Evolutionary conservation across 176 grass and related monocot species (phyloP), one percentile per base, ranked within the genome.

Genomic region (Phoenix dactylifera): DNA sequence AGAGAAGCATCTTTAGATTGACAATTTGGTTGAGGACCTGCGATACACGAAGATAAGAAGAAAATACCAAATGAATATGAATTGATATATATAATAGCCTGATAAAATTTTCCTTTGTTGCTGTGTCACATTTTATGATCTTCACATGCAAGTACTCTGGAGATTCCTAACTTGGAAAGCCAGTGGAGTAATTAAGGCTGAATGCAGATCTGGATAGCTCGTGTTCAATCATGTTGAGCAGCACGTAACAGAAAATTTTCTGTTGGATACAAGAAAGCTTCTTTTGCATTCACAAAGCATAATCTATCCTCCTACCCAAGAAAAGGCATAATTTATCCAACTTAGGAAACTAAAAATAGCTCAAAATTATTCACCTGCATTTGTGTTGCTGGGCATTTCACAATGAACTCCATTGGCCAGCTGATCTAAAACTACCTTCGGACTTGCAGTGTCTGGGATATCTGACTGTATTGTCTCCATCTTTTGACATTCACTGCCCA

Each of bases 1-100:
- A 76, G 81, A 62, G 88, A 82, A 15, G 68, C 72, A 65, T 88
- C 79, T 79, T 75, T 17, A 25, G 28, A 55, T 16, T 23, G 26
- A 35, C 50, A 55, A 18, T 25, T 63, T 54, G 18, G 59, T 63
- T 72, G 23, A 4, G 49, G n/a, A 54, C 50, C 58, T 63, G 50
- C 16, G 24, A 9, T 1, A 24, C 4, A 17, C 7, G 26, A 51
- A 35, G 16, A 30, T 14, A 62, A 39, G 32, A 5, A 39, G 32
- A 39, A 12, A 39, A 39, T 39, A 10, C 32, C 51, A 17, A 14
- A 16, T 52, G 50, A 1, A 19, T 57, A 22, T 18, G 10, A n/a
- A 60, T 17, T 53, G 1, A 19, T 7, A 35, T 3, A 35, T 3
- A 28, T 18, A 58, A 58, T 3, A 57, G 5, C 18, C 5, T 44